Percentiles rank a stretch among this genome's conserved stretches.
Conservation (phyloP, 208 protist genomes). For the Leishmania amazonensis region DNA sequence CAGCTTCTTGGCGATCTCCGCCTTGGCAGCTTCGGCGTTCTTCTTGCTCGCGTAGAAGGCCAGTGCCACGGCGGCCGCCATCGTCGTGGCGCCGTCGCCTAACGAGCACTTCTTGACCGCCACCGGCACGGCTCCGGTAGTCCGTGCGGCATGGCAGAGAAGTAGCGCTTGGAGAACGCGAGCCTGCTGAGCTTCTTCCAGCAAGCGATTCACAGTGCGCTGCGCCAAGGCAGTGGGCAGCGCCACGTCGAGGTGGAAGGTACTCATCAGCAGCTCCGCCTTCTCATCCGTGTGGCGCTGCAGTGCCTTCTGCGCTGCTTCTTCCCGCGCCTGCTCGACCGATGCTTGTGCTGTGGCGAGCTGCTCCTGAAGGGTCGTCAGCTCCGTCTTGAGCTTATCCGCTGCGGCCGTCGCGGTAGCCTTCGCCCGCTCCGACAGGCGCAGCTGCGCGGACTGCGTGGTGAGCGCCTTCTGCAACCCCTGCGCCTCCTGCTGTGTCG, state of each 20-base stretch:
- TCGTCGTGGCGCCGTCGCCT: not conserved
- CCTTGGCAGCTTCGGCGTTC: conserved; percentile 3
- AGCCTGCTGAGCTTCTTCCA: conserved; percentile 16
- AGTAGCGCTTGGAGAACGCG: conserved; percentile 26
- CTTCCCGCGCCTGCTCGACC: conserved; percentile 6
- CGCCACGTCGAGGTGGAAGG: conserved; percentile 9
- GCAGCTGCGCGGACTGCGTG: conserved; percentile 17
- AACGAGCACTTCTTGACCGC: conserved; percentile 14
- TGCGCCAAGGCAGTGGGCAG: conserved; percentile 7
- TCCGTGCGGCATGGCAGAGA: conserved; percentile 25
- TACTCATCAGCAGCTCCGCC: conserved; percentile 9
- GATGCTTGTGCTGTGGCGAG: conserved; percentile 10
- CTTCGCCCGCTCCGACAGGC: conserved; percentile 25
- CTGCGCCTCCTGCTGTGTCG: conserved; percentile 28
- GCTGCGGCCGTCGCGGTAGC: conserved; percentile 35
- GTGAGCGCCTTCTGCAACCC: conserved; percentile 22
- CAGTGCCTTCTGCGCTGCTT: not conserved
- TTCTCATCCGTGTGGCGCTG: conserved; percentile 13
- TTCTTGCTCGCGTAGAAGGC: conserved; percentile 27
- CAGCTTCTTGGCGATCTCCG: conserved; percentile 21
- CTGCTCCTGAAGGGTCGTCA: conserved; percentile 29
- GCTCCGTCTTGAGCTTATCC: conserved; percentile 37
- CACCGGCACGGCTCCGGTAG: conserved; percentile 22
- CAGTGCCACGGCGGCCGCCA: conserved; percentile 22
- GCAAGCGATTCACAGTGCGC: not conserved